A percentile compares a stretch with the other conserved stretches of the same genome.
Evolutionary conservation across 2,329 filamentous ascomycete species (phyloP).

Genomic region (Clonostachys byssicola): DNA sequence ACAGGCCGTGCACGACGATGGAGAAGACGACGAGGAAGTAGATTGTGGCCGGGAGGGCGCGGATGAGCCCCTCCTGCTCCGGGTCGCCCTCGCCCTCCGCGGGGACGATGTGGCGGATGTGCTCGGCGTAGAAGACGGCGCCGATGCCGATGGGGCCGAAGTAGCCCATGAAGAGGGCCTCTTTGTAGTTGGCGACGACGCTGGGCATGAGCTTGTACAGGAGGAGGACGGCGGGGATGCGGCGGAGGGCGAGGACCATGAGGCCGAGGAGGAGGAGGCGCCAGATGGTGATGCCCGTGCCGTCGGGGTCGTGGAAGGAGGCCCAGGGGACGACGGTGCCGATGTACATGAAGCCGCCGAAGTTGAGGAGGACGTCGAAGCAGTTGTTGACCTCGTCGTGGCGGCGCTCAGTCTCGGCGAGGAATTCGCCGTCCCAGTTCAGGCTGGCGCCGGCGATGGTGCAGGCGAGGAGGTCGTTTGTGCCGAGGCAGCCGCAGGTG

Average conservation of each 20-base stretch:
- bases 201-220: slow-evolving; percentile 51
- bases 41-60: slow-evolving; percentile 29
- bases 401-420: slow-evolving; percentile 47
- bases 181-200: slow-evolving; percentile 46
- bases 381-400: slow-evolving; percentile 58
- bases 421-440: slow-evolving; percentile 59
- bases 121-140: slow-evolving; percentile 68
- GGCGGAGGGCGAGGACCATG: slow-evolving; percentile 49
- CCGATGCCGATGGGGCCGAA: slow-evolving; percentile 70
- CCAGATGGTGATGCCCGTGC: slow-evolving; percentile 45
- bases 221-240: slow-evolving; percentile 50
- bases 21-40: slow-evolving; percentile 21
- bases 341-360: slow-evolving; percentile 57
- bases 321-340: slow-evolving; percentile 51
- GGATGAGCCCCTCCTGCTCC: slow-evolving; percentile 25
- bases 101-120: slow-evolving; percentile 28
- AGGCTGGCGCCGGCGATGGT: slow-evolving; percentile 54
- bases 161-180: slow-evolving; percentile 59
- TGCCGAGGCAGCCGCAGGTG: slow-evolving; percentile 51
- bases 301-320: slow-evolving; percentile 46
- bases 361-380: slow-evolving; percentile 55
- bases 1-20: slow-evolving; percentile 41
- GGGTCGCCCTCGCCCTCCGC: slow-evolving; percentile 21
- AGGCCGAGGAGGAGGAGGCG: slow-evolving; percentile 47
- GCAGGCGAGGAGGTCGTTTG: slow-evolving; percentile 57